These are phyloP conservation scores for Keithomyces neogunnii DNA, from an alignment of 2,329 filamentous ascomycete species.

Conservation along the genomic window DNA sequence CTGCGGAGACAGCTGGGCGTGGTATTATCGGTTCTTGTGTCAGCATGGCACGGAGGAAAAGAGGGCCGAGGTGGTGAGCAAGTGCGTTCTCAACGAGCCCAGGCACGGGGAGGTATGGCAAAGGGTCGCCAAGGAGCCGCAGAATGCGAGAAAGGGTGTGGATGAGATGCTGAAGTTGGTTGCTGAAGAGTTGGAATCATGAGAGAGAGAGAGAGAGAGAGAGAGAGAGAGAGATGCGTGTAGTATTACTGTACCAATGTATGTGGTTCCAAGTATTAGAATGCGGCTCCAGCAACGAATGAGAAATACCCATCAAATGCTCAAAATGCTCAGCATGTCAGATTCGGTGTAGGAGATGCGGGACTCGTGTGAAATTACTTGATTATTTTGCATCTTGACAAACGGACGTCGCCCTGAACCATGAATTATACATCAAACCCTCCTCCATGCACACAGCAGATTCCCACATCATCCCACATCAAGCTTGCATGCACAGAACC, in stretches of 20 bases:
- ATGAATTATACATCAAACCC: background rate
- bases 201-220: background rate
- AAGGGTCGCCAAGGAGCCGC: constrained; percentile 72
- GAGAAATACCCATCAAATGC: background rate
- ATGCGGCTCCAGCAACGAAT: background rate
- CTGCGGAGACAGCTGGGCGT: constrained; percentile 89
- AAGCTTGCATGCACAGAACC: too few relatives aligned
- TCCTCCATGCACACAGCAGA: background rate
- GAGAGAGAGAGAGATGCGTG: background rate
- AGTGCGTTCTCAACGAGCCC: constrained; percentile 77
- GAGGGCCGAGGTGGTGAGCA: constrained; percentile 71
- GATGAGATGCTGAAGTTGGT: constrained; percentile 83
- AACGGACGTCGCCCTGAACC: too few relatives aligned
- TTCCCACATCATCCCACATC: too few relatives aligned
- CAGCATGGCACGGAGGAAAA: constrained; percentile 96
- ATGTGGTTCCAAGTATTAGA: too few relatives aligned
- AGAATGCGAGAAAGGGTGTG: constrained; percentile 62
- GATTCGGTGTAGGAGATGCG: background rate
- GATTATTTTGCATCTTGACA: too few relatives aligned
- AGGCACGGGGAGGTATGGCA: constrained; percentile 93
- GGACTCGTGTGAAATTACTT: too few relatives aligned
- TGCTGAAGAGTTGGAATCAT: constrained; percentile 37
- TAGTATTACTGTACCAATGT: background rate
- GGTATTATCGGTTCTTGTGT: constrained; percentile 89
- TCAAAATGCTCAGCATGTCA: background rate